Evolutionary conservation across 768 basidiomycete genomes (phyloP), one percentile per base, ranked within the genome.

Genomic region (Galerina sulciceps): DNA sequence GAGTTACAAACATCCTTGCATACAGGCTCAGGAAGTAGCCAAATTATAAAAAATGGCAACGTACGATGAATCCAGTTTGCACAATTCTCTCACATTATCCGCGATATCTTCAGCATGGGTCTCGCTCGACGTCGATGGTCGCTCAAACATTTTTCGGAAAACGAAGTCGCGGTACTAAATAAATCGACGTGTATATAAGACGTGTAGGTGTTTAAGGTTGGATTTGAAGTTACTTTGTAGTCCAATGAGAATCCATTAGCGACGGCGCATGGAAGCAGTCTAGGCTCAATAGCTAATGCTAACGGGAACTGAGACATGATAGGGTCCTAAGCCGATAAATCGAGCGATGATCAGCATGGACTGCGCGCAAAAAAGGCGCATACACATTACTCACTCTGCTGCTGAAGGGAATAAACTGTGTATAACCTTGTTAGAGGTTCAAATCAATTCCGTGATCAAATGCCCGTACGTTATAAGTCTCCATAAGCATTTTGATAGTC

Each of bases 111-210:
- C 81, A 11, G 82, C 75, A 41, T 81, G 79, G 22, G 78, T 78
- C 15, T 86, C 86, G 56, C 78, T 80, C 18, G 81, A 74, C 20
- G 69, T 64, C 1, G 79, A 64, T 15, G 80, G 78, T 60, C 85
- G 83, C 70, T 91, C 89, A 62, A 92, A 92, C 84, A 92, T 91
- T 71, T 91, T 91, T 46, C 91, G 87, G 69, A 93, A 91, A n/a
- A 93, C 86, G 65, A 91, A 93, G 68, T 92, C 86, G 45, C 90
- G 89, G 70, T 92, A 90, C 89, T 92, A 55, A 10, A 58, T 56
- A 56, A 23, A 49, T 43, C 15, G 17, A 20, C 10, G 42, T 10
- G 23, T 43, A 34, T 44, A 59, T 40, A 40, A 53, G 17, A 59
- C 38, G 41, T 22, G 8, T 37, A n/a, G 31, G 48, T 44, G 15